Conservation (phyloP, 2,329 filamentous ascomycete species). For the Fusarium solani-melongenae region DNA sequence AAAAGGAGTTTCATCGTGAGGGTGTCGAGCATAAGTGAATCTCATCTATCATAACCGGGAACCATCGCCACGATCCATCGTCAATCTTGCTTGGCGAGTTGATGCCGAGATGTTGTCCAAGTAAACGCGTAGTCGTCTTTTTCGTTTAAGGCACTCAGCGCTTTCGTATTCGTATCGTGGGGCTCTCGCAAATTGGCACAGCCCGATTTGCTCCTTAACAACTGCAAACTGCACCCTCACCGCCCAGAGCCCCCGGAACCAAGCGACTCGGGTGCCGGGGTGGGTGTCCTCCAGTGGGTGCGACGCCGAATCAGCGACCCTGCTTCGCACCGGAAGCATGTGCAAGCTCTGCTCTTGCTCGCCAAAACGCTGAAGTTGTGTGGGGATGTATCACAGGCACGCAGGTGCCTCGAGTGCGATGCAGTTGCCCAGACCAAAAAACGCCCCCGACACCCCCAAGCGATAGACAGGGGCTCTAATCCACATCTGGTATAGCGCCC, state of each 20-base stretch:
- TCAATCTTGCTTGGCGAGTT: slow-evolving; percentile 5
- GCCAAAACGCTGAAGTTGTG: slow-evolving; percentile 8
- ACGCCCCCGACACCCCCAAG: slow-evolving; percentile 26
- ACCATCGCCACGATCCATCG: neutral
- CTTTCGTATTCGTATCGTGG: slow-evolving; percentile 48
- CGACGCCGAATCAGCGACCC: slow-evolving; percentile 6
- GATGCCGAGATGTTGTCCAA: neutral
- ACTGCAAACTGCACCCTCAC: slow-evolving; percentile 29
- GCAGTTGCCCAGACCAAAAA: slow-evolving; percentile 21
- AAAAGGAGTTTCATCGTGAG: neutral
- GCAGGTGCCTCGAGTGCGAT: slow-evolving; percentile 8
- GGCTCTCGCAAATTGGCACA: slow-evolving; percentile 26
- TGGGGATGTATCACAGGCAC: slow-evolving; percentile 17
- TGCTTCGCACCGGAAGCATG: neutral
- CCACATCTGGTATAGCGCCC: slow-evolving; percentile 31
- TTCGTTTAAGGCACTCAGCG: slow-evolving; percentile 31
- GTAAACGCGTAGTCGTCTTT: slow-evolving; percentile 10
- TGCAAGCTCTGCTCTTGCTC: slow-evolving; percentile 9
- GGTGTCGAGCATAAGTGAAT: neutral
- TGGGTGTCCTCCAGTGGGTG: neutral
- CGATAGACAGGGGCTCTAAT: slow-evolving; percentile 29
- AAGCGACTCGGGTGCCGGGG: slow-evolving; percentile 14
- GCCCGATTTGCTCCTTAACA: slow-evolving; percentile 29
- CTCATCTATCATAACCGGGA: neutral
- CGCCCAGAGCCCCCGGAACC: slow-evolving; percentile 22